A percentile compares a stretch with the other conserved stretches of the same genome.
Evolutionary conservation across 83 land plant species (phyloP).

Genomic region (Picea abies): DNA sequence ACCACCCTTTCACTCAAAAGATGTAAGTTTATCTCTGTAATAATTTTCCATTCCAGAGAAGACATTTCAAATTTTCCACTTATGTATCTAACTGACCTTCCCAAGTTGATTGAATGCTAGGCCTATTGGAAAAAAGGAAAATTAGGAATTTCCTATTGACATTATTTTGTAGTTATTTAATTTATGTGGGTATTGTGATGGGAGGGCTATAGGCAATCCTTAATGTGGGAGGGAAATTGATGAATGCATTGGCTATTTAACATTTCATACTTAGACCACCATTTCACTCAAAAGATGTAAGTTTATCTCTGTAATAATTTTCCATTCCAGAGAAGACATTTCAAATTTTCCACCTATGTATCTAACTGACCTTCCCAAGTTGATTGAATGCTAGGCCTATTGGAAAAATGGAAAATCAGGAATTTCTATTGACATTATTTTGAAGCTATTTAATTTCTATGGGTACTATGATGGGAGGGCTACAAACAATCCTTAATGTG

Average conservation of each 20-base stretch:
- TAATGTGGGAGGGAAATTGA: slow-evolving; percentile 70
- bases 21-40: too few relatives aligned
- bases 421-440: not conserved
- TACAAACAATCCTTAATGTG: slow-evolving; percentile 75
- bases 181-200: not conserved
- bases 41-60: too few relatives aligned
- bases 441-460: not conserved
- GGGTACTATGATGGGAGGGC: not conserved
- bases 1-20: slow-evolving; percentile 58
- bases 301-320: too few relatives aligned
- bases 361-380: too few relatives aligned
- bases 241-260: slow-evolving; percentile 86
- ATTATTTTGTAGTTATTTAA: not conserved
- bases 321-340: not conserved
- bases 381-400: too few relatives aligned
- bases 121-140: too few relatives aligned
- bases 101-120: too few relatives aligned
- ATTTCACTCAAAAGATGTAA: slow-evolving; percentile 27
- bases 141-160: not conserved
- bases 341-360: not conserved
- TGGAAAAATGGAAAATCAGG: too few relatives aligned
- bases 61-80: not conserved
- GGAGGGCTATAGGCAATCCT: slow-evolving; percentile 58
- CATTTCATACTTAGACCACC: slow-evolving; percentile 89
- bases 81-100: too few relatives aligned